A percentile compares a stretch with the other conserved stretches of the same genome.
Conservation (phyloP, 192 early-diverging fungal genomes). For the Paraglomus brasilianum region DNA sequence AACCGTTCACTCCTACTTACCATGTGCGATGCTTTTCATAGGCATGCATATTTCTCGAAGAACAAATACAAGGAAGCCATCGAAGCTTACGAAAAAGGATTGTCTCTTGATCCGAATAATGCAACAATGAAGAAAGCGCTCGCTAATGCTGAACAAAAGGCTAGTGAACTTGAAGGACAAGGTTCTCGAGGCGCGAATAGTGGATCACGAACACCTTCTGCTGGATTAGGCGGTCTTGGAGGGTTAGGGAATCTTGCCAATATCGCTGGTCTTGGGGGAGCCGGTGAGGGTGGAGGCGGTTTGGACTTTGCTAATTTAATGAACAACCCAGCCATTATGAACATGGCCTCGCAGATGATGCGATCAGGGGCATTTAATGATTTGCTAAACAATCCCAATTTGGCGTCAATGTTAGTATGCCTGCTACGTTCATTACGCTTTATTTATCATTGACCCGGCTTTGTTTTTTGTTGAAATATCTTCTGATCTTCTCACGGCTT, state of each 20-base stretch:
- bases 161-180: constrained; percentile 32
- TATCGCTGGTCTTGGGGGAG: constrained; percentile 40
- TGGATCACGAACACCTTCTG: constrained; percentile 34
- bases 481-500: constrained; percentile 27
- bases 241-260: constrained; percentile 32
- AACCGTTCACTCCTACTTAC: not conserved
- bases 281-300: constrained; percentile 66
- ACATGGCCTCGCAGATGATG: constrained; percentile 94
- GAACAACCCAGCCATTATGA: constrained; percentile 94
- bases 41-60: constrained; percentile 89
- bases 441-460: constrained; percentile 4
- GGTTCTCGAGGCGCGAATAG: constrained; percentile 16
- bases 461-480: not conserved
- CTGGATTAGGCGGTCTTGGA: constrained; percentile 40
- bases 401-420: constrained; percentile 72
- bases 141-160: constrained; percentile 63
- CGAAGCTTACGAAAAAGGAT: constrained; percentile 87
- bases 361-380: constrained; percentile 74
- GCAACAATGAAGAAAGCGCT: constrained; percentile 76
- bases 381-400: constrained; percentile 89
- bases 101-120: constrained; percentile 82
- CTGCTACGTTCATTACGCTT: not conserved
- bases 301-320: constrained; percentile 81
- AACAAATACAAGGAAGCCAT: constrained; percentile 81
- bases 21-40: constrained; percentile 9